Evolutionary conservation across 140 eudicot genomes (phyloP).

Genomic region (Anethum foeniculum): DNA sequence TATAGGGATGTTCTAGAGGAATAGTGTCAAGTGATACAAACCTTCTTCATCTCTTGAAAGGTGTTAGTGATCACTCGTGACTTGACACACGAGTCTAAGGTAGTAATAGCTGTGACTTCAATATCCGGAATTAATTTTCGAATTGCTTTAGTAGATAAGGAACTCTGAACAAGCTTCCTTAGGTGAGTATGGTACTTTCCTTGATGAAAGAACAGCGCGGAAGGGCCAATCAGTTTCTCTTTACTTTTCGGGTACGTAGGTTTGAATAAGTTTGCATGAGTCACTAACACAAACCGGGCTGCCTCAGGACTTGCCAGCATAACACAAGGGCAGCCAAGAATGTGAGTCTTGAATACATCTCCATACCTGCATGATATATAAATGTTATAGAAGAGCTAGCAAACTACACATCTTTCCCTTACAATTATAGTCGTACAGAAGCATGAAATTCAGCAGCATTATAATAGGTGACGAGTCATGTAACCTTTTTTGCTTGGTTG

Average conservation of each 20-base stretch:
- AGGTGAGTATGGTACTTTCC: slow-evolving; percentile 59
- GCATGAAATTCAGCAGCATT: not conserved
- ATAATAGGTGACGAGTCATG: not conserved
- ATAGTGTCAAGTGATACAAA: not conserved
- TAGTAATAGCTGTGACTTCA: slow-evolving; percentile 44
- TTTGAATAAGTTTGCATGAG: slow-evolving; percentile 60
- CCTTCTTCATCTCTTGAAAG: slow-evolving; percentile 77
- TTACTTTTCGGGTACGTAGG: slow-evolving; percentile 86
- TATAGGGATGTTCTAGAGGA: not conserved
- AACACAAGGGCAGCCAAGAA: slow-evolving; percentile 84
- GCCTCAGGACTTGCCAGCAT: slow-evolving; percentile 93
- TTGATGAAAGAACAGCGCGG: slow-evolving; percentile 79
- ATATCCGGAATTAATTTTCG: slow-evolving; percentile 45
- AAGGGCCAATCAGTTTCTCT: slow-evolving; percentile 70
- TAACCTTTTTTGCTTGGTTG: slow-evolving; percentile 63
- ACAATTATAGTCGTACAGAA: slow-evolving; percentile 1
- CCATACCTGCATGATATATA: slow-evolving; percentile 48
- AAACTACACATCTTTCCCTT: not conserved
- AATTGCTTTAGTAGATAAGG: slow-evolving; percentile 54
- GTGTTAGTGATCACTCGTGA: slow-evolving; percentile 46
- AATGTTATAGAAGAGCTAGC: not conserved
- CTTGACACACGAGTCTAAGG: slow-evolving; percentile 55
- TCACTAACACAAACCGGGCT: slow-evolving; percentile 58
- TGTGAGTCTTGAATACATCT: slow-evolving; percentile 70
- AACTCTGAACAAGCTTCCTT: slow-evolving; percentile 66